Percentiles rank a stretch among this genome's conserved stretches.
Evolutionary conservation across 345 rosid species (phyloP).

Genomic region (Acer campestre): DNA sequence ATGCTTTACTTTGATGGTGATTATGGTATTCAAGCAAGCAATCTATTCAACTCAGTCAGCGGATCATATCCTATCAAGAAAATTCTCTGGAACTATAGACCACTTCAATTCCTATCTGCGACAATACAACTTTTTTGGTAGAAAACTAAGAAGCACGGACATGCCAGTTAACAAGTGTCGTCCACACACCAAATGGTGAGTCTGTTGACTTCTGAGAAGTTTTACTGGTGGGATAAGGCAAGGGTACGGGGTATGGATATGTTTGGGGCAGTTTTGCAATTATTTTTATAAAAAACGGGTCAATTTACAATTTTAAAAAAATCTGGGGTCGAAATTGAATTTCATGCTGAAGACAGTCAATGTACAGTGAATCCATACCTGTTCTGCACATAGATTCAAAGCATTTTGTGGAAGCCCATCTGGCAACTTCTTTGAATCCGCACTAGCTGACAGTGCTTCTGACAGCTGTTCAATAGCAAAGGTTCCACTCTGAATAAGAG

Average conservation of each 20-base stretch:
- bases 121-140: background rate
- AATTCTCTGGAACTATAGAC: conserved; percentile 5
- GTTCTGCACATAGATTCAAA: conserved; percentile 68
- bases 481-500: conserved; percentile 70
- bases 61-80: background rate
- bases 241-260: too few relatives aligned
- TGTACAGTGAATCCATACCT: conserved; percentile 45
- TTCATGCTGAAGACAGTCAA: background rate
- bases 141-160: background rate
- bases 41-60: conserved; percentile 10
- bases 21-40: background rate
- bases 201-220: too few relatives aligned
- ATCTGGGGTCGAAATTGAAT: too few relatives aligned
- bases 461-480: conserved; percentile 86
- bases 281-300: too few relatives aligned
- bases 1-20: background rate
- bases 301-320: too few relatives aligned
- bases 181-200: too few relatives aligned
- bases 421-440: conserved; percentile 57
- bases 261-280: too few relatives aligned
- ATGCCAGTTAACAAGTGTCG: too few relatives aligned
- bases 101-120: background rate
- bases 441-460: conserved; percentile 77
- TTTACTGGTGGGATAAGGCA: too few relatives aligned
- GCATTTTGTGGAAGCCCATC: conserved; percentile 65